A percentile compares a stretch with the other conserved stretches of the same genome.
phyloP scores from a whole-genome alignment of 192 early-diverging fungal species.

The Coemansia sp. region DNA sequence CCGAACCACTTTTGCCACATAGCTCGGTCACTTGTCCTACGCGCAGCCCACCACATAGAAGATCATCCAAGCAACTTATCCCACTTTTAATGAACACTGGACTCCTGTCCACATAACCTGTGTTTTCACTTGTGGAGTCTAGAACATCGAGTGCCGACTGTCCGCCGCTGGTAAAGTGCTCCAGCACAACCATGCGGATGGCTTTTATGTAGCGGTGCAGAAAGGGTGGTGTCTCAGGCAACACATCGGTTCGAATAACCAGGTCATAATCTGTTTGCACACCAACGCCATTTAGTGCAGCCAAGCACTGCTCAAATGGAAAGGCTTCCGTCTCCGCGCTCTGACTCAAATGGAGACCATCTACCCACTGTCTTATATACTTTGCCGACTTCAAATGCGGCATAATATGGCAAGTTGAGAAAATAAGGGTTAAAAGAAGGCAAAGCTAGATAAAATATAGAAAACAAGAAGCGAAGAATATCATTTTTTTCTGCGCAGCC shows the following conservation, averaged over 20 bases:
- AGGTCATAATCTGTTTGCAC: constrained; percentile 47
- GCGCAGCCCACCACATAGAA: constrained; percentile 30
- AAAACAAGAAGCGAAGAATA: neutral
- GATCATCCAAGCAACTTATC: constrained; percentile 23
- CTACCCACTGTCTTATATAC: constrained; percentile 27
- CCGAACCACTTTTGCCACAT: constrained; percentile 18
- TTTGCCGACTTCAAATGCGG: constrained; percentile 28
- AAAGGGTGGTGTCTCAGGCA: constrained; percentile 22
- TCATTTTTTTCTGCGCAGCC: neutral
- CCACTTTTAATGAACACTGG: constrained; percentile 19
- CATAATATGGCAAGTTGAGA: constrained; percentile 13
- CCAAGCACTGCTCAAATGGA: constrained; percentile 22
- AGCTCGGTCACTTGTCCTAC: constrained; percentile 33
- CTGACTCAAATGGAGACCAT: neutral
- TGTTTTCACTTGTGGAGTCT: neutral
- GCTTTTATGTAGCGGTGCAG: constrained; percentile 32
- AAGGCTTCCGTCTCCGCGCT: neutral
- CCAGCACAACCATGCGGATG: constrained; percentile 38
- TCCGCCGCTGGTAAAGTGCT: constrained; percentile 35
- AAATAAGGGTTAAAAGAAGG: neutral
- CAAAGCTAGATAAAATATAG: neutral
- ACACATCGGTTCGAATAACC: constrained; percentile 36
- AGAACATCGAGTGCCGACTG: constrained; percentile 27
- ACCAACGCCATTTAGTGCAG: constrained; percentile 31
- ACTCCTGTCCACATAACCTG: neutral